Evolutionary conservation across 306 rosid genomes (phyloP), one percentile per base, ranked within the genome.

Genomic region (Rosa multiflora): DNA sequence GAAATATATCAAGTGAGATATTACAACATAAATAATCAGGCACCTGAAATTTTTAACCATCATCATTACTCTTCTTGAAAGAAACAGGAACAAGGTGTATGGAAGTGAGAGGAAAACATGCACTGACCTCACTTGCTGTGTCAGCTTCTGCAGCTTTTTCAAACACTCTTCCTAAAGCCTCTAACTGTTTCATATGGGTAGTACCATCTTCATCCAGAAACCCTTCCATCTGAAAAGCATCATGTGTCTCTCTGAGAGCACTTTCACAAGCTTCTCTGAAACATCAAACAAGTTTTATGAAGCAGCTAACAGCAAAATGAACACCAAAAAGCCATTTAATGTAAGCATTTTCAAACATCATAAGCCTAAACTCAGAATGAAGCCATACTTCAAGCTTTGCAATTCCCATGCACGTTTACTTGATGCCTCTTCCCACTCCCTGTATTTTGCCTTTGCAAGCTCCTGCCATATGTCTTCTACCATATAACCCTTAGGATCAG

Each of bases 381-480:
- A 79, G 64, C 76, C 89, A 73, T 85, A 89, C 93, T 85, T 89
- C 80, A 89, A 79, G 84, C 49, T 85, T 84, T 90, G 99, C 86
- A 91, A 79, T 21, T 91, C 97, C 97, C 98, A 96, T 3, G 94
- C 82, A 62, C 89, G 87, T 47, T 74, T 47, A 76, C 93, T 76
- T 3, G 97, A 96, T 46, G 82, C 75, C 61, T 55, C 84, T 79
- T 96, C 98, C 99, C 99, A 96, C 77, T 93, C 94, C 71, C 35
- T 48, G 89, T 90, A 96, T 83, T 90, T 96, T 63, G 99, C 99
- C 74, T 83, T 91, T 32, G 97, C 87, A 35, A 96, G 92, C 84
- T 88, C 99, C 87, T 90, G 89, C 98, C 99, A 96, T 83, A 96
- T 90, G 78, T 90, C 93, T 76, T 96, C 99, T 59, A 91, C 96